Base-by-base conservation (phyloP, 371 early-diverging fungal genomes). In the Rhizopus microsporus region DNA sequence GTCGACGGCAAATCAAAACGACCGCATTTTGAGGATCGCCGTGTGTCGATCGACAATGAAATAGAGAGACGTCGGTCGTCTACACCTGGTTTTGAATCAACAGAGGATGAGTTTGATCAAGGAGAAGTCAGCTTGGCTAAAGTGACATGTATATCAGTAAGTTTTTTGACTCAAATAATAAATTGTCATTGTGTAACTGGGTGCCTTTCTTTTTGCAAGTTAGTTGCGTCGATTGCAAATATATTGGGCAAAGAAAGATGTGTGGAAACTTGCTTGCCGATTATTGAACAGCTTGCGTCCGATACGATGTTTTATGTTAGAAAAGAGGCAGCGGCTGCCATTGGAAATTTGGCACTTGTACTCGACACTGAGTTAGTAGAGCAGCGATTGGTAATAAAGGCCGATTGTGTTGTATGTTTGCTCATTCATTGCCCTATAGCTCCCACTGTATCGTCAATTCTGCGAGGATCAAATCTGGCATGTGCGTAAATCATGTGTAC, bases 381-480 rank as follows among this genome's bases (percentile, higher is more conserved):
- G 38, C 64, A 77, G 29, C 67, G 74, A 56, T 67, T 85, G 69
- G 77, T 81, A 69, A 65, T 54, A 43, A 38, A 35, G 17, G 43
- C 17, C 13, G 7, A 9, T 13, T 31, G 7, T 29, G 51, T 44
- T 56, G 34, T 45, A 30, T n/a, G 29, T 12, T 33, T 23, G n/a
- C 13, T 23, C 5, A 23, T 32, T 49, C n/a, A 5, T 37, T 44
- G 7, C 9, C 16, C 5, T 49, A 10, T 51, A 81, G 67, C 56
- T 85, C 31, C 85, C 85, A 1, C 51, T 85, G 8, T 85, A 78
- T 50, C 63, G 63, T 13, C 55, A 60, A 15, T 80, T 80, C 67
- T 68, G 78, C 9, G 70, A 77, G 40, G 83, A 85, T 51, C 78
- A 77, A 33, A 82, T 81, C 31, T 85, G 85, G 85, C 85, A 85